Conservation (phyloP, 164 flowering plant genomes). For the Stephania cephalantha region DNA sequence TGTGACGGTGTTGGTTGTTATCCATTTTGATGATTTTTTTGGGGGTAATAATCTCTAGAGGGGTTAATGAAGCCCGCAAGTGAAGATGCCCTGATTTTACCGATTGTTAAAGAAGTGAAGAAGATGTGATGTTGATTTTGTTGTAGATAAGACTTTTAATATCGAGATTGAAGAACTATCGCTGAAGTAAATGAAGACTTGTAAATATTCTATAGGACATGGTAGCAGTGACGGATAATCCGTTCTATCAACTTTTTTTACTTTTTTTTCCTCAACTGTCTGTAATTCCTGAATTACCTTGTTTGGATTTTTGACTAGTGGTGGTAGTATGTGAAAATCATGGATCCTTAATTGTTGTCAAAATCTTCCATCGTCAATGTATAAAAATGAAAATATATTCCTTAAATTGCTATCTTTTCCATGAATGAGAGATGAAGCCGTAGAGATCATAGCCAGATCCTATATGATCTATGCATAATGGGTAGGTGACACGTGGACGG, state of each 20-base stretch:
- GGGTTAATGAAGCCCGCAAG: no score
- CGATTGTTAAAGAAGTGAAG: not conserved
- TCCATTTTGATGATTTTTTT: not conserved
- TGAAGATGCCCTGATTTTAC: not conserved
- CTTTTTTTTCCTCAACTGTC: not conserved
- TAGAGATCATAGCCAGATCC: no score
- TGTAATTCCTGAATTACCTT: not conserved
- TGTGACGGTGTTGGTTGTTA: not conserved
- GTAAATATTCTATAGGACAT: not conserved
- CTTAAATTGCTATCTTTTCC: not conserved
- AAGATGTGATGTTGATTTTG: not conserved
- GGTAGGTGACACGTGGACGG: not conserved
- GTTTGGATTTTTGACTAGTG: not conserved
- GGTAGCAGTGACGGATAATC: not conserved
- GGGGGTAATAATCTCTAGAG: constrained; percentile 7
- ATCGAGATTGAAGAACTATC: not conserved
- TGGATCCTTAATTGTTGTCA: not conserved
- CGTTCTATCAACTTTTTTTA: not conserved
- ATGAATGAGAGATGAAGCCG: no score
- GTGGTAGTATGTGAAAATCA: not conserved
- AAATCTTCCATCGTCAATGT: not conserved
- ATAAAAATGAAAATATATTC: not conserved
- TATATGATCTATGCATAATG: no score
- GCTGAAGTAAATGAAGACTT: not conserved
- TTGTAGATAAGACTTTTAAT: not conserved